These are phyloP conservation scores for Populus simonii DNA, from an alignment of 345 rosid genomes.

Conservation along the genomic window DNA sequence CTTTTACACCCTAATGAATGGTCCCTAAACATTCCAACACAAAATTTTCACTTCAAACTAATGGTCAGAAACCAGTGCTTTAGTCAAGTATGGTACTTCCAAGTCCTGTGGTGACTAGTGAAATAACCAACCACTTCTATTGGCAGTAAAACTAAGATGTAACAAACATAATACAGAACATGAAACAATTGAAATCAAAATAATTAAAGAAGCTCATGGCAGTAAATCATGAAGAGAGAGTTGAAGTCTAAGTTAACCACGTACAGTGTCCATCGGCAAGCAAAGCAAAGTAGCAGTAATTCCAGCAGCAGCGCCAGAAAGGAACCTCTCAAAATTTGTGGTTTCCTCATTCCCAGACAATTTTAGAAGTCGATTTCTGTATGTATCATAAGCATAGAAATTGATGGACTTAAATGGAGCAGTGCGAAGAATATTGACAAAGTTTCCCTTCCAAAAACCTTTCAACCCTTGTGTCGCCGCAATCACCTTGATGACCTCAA, in stretches of 20 bases:
- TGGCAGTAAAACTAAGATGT: background rate
- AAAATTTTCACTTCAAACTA: no score
- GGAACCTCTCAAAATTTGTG: slow-evolving; percentile 78
- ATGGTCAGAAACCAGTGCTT: no score
- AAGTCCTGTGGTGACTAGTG: background rate
- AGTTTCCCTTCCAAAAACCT: slow-evolving; percentile 97
- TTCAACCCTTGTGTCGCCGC: slow-evolving; percentile 60
- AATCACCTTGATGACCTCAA: slow-evolving; percentile 59
- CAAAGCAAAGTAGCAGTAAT: slow-evolving; percentile 85
- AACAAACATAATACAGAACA: slow-evolving; percentile 2
- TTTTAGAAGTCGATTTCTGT: slow-evolving; percentile 62
- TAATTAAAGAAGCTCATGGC: background rate
- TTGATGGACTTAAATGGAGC: slow-evolving; percentile 96
- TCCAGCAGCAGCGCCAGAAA: slow-evolving; percentile 96
- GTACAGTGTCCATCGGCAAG: slow-evolving; percentile 92
- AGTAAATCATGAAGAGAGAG: background rate
- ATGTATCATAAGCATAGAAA: slow-evolving; percentile 86
- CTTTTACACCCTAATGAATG: no score
- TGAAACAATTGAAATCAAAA: background rate
- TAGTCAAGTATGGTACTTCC: background rate
- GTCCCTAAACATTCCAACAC: no score
- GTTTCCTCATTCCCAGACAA: slow-evolving; percentile 64
- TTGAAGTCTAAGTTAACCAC: slow-evolving; percentile 19
- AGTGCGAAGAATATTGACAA: slow-evolving; percentile 83
- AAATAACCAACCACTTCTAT: background rate